phyloP scores from a whole-genome alignment of 805 yeast species.

The Lipomyces orientalis region DNA sequence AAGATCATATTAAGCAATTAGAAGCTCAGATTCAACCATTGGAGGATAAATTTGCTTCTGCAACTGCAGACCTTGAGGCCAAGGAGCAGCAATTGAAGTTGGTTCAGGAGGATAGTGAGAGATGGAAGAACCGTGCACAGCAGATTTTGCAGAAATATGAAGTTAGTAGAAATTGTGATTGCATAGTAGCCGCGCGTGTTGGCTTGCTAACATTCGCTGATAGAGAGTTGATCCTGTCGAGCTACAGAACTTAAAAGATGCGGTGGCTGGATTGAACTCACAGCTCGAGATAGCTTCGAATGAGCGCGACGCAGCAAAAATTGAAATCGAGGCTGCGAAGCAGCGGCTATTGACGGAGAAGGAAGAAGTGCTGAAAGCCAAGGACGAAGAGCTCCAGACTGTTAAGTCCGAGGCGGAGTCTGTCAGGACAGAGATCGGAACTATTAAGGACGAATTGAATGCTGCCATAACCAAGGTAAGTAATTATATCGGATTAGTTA shows the following conservation, averaged over 20 bases:
- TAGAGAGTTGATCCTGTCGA: constrained; percentile 55
- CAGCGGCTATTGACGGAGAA: constrained; percentile 34
- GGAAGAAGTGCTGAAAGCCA: constrained; percentile 18
- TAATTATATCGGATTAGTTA: not conserved
- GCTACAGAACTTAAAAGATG: constrained; percentile 47
- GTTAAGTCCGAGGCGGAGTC: constrained; percentile 25
- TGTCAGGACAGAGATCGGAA: constrained; percentile 27
- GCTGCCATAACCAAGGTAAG: not conserved
- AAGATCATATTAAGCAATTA: constrained; percentile 47
- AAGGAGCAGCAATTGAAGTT: constrained; percentile 57
- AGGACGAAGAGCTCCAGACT: constrained; percentile 19
- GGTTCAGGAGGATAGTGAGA: constrained; percentile 59
- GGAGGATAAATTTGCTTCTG: constrained; percentile 48
- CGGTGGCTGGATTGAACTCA: constrained; percentile 41
- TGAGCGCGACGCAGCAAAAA: constrained; percentile 8
- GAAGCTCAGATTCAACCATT: constrained; percentile 53
- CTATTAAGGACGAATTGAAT: constrained; percentile 9
- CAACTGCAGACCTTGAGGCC: constrained; percentile 53
- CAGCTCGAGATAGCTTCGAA: constrained; percentile 38
- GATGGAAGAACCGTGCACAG: constrained; percentile 62
- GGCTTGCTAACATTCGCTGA: not conserved
- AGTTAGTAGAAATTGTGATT: constrained; percentile 8
- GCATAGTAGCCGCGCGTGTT: not conserved
- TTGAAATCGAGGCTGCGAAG: constrained; percentile 36
- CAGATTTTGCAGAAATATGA: constrained; percentile 54